phyloP scores from a whole-genome alignment of 2,329 filamentous ascomycete genomes.

The Penicillium paneum region DNA sequence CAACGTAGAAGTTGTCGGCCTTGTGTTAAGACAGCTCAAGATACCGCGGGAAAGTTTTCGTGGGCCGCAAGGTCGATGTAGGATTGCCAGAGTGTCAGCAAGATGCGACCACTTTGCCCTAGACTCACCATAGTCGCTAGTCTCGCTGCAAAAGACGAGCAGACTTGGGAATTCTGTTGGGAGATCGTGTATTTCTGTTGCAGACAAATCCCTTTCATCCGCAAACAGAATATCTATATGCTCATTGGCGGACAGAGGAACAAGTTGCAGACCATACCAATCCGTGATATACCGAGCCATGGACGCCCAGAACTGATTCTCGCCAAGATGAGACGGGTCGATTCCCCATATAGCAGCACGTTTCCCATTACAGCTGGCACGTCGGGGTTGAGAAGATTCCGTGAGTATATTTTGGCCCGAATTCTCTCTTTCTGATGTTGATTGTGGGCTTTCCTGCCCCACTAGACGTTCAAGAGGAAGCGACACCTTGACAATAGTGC shows the following conservation, averaged over 20 bases:
- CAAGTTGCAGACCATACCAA: constrained; percentile 34
- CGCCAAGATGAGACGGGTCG: not conserved
- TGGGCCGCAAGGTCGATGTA: constrained; percentile 33
- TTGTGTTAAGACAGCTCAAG: not conserved
- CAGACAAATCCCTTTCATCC: not conserved
- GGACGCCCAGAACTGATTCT: constrained; percentile 20
- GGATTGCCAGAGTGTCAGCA: not conserved
- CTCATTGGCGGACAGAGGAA: constrained; percentile 19
- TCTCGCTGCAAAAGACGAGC: not conserved
- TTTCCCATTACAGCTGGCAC: not conserved
- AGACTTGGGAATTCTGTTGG: not conserved
- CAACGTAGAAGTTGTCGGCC: not conserved
- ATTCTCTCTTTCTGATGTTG: not conserved
- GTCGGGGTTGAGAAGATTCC: not conserved
- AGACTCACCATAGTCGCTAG: not conserved
- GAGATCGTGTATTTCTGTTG: not conserved
- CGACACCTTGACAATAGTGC: constrained; percentile 5
- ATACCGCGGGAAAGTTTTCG: constrained; percentile 29
- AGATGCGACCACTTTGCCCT: not conserved
- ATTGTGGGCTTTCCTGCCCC: constrained; percentile 5
- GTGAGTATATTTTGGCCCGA: not conserved
- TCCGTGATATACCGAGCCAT: constrained; percentile 29
- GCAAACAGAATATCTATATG: constrained; percentile 3
- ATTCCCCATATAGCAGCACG: constrained; percentile 3
- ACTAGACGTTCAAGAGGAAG: constrained; percentile 5